phyloP scores from a whole-genome alignment of 2,329 filamentous ascomycete genomes.

The Aspergillus sp. region DNA sequence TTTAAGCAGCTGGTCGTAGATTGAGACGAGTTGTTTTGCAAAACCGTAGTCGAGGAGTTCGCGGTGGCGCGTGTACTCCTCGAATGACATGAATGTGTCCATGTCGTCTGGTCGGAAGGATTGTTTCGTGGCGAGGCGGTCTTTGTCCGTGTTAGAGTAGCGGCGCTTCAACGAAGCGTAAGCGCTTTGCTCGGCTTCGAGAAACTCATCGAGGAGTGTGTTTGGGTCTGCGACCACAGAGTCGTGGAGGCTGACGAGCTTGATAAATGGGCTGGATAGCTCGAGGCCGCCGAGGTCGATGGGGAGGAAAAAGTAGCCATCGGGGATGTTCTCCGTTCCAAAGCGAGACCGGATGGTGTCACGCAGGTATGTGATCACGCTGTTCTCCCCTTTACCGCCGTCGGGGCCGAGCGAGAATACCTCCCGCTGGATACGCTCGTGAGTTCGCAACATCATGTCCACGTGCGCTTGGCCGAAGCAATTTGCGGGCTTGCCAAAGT shows the following conservation, averaged over 20 bases:
- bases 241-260: slow-evolving; percentile 14
- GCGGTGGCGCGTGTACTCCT: slow-evolving; percentile 19
- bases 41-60: slow-evolving; percentile 16
- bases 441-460: slow-evolving; percentile 20
- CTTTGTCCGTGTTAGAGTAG: neutral
- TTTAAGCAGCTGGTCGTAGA: slow-evolving; percentile 15
- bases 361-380: slow-evolving; percentile 18
- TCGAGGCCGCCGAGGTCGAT: slow-evolving; percentile 22
- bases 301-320: slow-evolving; percentile 22
- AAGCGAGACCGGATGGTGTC: slow-evolving; percentile 14
- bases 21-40: slow-evolving; percentile 3
- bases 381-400: slow-evolving; percentile 4
- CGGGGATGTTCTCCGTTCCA: slow-evolving; percentile 9
- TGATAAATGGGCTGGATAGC: slow-evolving; percentile 20
- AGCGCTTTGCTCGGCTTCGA: slow-evolving; percentile 3
- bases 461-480: slow-evolving; percentile 21
- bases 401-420: slow-evolving; percentile 1
- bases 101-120: slow-evolving; percentile 1
- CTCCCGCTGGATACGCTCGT: slow-evolving; percentile 19
- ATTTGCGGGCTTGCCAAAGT: slow-evolving; percentile 21
- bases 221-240: slow-evolving; percentile 5
- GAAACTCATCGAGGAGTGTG: slow-evolving; percentile 13
- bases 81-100: slow-evolving; percentile 17
- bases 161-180: slow-evolving; percentile 8
- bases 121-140: neutral